Evolutionary conservation across 108 stramenopile genomes (phyloP).

Genomic region (Cyclotella cryptica): DNA sequence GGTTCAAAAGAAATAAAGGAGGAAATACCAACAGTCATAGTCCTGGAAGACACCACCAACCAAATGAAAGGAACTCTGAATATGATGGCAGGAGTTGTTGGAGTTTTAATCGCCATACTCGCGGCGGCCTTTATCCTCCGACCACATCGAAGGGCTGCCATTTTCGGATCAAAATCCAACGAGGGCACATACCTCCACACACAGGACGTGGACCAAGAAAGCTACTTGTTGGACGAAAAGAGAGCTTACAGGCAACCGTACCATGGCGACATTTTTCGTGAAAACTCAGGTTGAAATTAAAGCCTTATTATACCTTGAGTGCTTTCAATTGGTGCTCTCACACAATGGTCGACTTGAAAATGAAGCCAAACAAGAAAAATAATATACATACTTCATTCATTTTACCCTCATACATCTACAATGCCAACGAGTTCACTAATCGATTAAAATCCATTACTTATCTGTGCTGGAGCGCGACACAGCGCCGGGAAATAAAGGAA

Average conservation of each 20-base stretch:
- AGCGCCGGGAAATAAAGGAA: too few relatives aligned
- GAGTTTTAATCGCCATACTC: slow-evolving; percentile 31
- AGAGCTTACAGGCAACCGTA: not conserved
- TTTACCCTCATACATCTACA: too few relatives aligned
- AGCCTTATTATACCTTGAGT: too few relatives aligned
- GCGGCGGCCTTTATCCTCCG: slow-evolving; percentile 40
- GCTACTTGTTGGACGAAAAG: slow-evolving; percentile 15
- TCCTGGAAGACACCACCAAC: slow-evolving; percentile 8
- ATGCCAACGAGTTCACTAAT: too few relatives aligned
- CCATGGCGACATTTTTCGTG: not conserved
- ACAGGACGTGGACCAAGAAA: slow-evolving; percentile 19
- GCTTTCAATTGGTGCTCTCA: too few relatives aligned
- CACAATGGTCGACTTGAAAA: too few relatives aligned
- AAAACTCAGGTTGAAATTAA: not conserved
- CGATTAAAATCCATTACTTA: too few relatives aligned
- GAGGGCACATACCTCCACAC: slow-evolving; percentile 20
- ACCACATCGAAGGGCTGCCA: slow-evolving; percentile 35
- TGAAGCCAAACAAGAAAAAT: too few relatives aligned
- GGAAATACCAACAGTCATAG: not conserved
- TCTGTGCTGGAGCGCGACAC: too few relatives aligned
- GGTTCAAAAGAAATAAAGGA: slow-evolving; percentile 42
- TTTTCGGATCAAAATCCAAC: slow-evolving; percentile 24
- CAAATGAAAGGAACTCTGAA: slow-evolving; percentile 26
- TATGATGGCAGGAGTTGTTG: slow-evolving; percentile 29
- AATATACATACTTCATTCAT: too few relatives aligned